phyloP scores from a whole-genome alignment of 805 yeast species.

The Wickerhamomyces bovis region DNA sequence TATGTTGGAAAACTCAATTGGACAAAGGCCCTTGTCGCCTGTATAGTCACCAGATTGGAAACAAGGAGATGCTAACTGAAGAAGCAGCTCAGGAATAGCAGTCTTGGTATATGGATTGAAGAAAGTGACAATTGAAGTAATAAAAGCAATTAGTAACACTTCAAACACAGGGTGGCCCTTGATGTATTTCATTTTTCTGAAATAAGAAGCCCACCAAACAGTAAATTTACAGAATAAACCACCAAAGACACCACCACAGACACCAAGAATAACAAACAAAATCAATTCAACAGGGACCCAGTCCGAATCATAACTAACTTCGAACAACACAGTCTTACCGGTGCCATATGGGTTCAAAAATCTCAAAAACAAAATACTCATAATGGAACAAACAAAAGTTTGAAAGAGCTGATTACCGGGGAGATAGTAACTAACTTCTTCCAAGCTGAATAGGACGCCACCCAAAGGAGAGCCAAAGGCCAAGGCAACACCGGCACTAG shows the following conservation, averaged over 20 bases:
- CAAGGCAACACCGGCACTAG: slow-evolving; percentile 53
- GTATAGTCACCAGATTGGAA: slow-evolving; percentile 11
- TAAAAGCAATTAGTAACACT: slow-evolving; percentile 36
- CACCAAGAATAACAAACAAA: slow-evolving; percentile 41
- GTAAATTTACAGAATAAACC: slow-evolving; percentile 42
- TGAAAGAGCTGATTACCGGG: slow-evolving; percentile 50
- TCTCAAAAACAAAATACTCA: slow-evolving; percentile 44
- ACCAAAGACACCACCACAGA: slow-evolving; percentile 50
- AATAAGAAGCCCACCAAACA: slow-evolving; percentile 33
- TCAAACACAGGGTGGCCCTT: slow-evolving; percentile 37
- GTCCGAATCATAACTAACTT: slow-evolving; percentile 42
- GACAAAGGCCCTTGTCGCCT: slow-evolving; percentile 22
- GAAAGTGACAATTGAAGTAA: slow-evolving; percentile 43
- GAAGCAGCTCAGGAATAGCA: slow-evolving; percentile 43
- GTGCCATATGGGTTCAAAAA: slow-evolving; percentile 55
- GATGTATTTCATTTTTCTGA: slow-evolving; percentile 29
- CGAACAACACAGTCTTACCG: slow-evolving; percentile 51
- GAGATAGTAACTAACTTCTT: slow-evolving; percentile 50
- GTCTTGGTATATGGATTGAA: slow-evolving; percentile 44
- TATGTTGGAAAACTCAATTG: slow-evolving; percentile 23
- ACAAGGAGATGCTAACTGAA: slow-evolving; percentile 47
- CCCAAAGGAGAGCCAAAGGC: slow-evolving; percentile 59
- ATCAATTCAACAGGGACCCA: slow-evolving; percentile 46
- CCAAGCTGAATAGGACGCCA: slow-evolving; percentile 50
- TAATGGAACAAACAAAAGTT: slow-evolving; percentile 50